phyloP scores from a whole-genome alignment of 2,329 filamentous ascomycete species.

The Alternaria sp. region DNA sequence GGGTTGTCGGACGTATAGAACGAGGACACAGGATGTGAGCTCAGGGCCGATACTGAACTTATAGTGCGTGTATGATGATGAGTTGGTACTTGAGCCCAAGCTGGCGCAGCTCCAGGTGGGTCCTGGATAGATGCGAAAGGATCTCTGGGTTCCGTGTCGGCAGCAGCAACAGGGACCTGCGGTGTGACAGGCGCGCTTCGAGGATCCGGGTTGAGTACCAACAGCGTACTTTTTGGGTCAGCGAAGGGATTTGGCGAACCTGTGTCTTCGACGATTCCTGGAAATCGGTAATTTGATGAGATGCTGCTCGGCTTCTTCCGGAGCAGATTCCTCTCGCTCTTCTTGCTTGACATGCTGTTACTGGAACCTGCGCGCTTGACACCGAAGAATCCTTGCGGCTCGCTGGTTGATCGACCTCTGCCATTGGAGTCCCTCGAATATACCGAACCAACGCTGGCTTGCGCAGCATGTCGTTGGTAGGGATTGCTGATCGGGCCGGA shows the following conservation, averaged over 20 bases:
- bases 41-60: constrained; percentile 38
- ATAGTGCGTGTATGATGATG: constrained; percentile 35
- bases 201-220: constrained; percentile 36
- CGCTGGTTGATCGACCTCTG: constrained; percentile 36
- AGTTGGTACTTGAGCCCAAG: constrained; percentile 29
- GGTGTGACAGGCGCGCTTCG: constrained; percentile 31
- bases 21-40: constrained; percentile 38
- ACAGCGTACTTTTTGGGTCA: constrained; percentile 29
- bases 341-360: constrained; percentile 41
- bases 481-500: constrained; percentile 33
- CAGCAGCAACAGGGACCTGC: constrained; percentile 29
- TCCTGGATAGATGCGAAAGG: constrained; percentile 41
- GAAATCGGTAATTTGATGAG: constrained; percentile 34
- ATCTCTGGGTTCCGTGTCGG: constrained; percentile 27
- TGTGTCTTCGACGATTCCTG: constrained; percentile 35
- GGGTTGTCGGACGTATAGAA: constrained; percentile 31
- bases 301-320: constrained; percentile 40
- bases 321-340: constrained; percentile 38
- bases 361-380: constrained; percentile 31
- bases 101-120: constrained; percentile 31
- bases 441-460: constrained; percentile 40
- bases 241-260: constrained; percentile 37
- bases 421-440: constrained; percentile 37
- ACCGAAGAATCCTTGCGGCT: constrained; percentile 33
- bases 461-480: constrained; percentile 37